These are phyloP conservation scores for Amauroascus niger DNA, from an alignment of 2,329 filamentous ascomycete genomes.

Conservation along the genomic window DNA sequence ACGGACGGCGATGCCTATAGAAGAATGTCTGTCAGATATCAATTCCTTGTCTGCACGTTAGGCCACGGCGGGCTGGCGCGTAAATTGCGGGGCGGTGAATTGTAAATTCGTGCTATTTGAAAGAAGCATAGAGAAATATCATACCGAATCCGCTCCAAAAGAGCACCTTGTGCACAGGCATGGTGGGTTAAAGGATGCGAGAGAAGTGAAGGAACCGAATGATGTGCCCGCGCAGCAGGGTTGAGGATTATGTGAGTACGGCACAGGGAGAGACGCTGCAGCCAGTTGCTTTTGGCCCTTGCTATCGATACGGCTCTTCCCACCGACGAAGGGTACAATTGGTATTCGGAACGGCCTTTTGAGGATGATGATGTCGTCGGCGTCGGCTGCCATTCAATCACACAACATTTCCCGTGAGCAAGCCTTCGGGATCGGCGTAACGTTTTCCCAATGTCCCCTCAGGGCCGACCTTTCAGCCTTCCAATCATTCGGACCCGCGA, in stretches of 20 bases:
- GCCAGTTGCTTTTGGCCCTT: background rate
- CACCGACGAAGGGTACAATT: background rate
- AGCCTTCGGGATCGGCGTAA: background rate
- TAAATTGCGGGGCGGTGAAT: background rate
- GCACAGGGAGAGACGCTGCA: background rate
- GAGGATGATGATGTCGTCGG: background rate
- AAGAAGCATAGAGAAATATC: conserved; percentile 25
- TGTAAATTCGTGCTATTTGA: background rate
- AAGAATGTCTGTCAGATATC: background rate
- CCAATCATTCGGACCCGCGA: background rate
- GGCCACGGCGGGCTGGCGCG: background rate
- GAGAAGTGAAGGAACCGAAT: conserved; percentile 14
- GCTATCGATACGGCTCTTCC: background rate
- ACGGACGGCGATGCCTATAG: conserved; percentile 73
- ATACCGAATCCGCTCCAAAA: conserved; percentile 71
- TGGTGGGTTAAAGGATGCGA: conserved; percentile 24
- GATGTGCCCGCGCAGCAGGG: background rate
- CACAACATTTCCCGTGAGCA: background rate
- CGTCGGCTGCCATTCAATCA: background rate
- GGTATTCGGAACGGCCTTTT: background rate
- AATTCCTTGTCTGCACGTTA: background rate
- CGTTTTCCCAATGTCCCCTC: background rate
- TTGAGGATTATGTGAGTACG: background rate
- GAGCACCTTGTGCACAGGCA: conserved; percentile 43
- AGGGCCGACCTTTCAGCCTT: background rate